phyloP scores from a whole-genome alignment of 176 grass and related monocot species.

The Bolboschoenus planiculmis region DNA sequence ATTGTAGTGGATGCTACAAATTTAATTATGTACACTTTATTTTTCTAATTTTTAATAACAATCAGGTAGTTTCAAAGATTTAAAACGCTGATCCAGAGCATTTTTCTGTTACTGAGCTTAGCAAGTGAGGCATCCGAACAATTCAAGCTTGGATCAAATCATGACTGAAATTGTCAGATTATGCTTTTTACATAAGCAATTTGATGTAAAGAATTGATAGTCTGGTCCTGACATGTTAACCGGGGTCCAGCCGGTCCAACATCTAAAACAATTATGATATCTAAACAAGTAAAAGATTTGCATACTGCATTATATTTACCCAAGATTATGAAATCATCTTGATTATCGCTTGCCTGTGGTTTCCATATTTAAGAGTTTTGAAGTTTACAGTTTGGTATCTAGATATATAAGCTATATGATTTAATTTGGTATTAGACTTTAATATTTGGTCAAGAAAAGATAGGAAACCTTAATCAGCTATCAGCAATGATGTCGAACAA shows the following conservation, averaged over 20 bases:
- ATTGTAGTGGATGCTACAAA: neutral
- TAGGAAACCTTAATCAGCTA: neutral
- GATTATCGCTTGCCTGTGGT: neutral
- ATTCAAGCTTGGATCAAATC: neutral
- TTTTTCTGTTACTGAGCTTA: neutral
- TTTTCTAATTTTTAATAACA: neutral
- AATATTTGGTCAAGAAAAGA: neutral
- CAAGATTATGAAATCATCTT: neutral
- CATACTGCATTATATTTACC: neutral
- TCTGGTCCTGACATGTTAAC: neutral
- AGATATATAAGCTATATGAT: neutral
- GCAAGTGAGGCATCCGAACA: neutral
- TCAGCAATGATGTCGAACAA: neutral
- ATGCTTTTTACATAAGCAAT: neutral
- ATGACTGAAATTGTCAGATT: neutral
- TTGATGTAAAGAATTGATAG: neutral
- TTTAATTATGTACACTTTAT: neutral
- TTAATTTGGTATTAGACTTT: neutral
- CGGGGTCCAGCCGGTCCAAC: neutral
- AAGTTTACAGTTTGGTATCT: neutral
- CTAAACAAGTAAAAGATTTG: neutral
- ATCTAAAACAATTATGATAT: neutral
- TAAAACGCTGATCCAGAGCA: neutral
- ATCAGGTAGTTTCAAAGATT: neutral
- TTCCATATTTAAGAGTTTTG: too few relatives aligned